Base-by-base conservation (phyloP, 352 stramenopile species). In the Phytophthora pinifolia region DNA sequence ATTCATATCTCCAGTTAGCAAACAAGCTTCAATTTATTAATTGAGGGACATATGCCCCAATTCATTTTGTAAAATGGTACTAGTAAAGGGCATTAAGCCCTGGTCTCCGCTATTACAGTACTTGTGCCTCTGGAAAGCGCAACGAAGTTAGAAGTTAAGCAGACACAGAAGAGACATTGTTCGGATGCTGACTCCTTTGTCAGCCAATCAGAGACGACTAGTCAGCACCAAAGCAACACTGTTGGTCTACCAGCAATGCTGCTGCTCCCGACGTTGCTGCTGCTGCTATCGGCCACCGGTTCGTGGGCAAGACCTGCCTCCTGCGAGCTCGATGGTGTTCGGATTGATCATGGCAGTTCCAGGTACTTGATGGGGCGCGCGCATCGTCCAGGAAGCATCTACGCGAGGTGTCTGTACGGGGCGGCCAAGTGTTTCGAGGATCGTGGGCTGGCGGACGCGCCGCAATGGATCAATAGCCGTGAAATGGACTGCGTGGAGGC, bases 401-500 rank as follows among this genome's bases (percentile, higher is more conserved):
- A 79, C 63, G 74, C 64, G 9, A 58, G 57, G 10, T 90, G 80
- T 61, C 36, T 59, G 35, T 42, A 74, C 46, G 76, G 80, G 14
- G 45, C 39, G 7, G 49, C 77, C 10, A 74, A 57, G 29, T 90
- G 80, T 52, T 86, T 78, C 42, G 74, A 87, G 36, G 80, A 90
- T 53, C 72, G 72, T 13, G 81, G 81, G 2, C 62, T 87, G 8
- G 81, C 72, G 12, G 78, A 91, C 62, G 74, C 75, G 25, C 77
- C 78, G 20, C 38, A 59, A 34, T 70, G 51, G 55, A 66, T 74
- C 46, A 72, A 75, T 33, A 75, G 72, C 38, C 46, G 47, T 2
- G 20, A 67, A 35, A 65, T 86, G 3, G 51, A 74, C 14, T 87
- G 78, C 59, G 31, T 38, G 6, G 44, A 65, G 1, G 48, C 49